phyloP scores from a whole-genome alignment of 306 rosid species.

The Lupinus albus region DNA sequence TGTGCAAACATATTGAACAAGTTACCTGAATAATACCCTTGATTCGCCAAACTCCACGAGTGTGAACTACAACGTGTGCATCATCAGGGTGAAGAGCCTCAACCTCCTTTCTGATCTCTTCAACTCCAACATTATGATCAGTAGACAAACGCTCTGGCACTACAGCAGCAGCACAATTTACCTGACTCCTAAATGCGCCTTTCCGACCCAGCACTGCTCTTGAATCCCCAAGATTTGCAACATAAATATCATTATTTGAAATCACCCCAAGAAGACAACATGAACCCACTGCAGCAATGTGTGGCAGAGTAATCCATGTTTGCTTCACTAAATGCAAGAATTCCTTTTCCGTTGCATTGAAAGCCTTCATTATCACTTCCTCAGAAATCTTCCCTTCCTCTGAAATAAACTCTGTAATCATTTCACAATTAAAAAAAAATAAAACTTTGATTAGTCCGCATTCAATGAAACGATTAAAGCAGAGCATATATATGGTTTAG shows the following conservation, averaged over 20 bases:
- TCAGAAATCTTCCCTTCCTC: conserved; percentile 72
- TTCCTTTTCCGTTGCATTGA: conserved; percentile 71
- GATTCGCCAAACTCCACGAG: conserved; percentile 79
- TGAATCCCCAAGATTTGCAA: conserved; percentile 80
- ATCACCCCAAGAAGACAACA: conserved; percentile 80
- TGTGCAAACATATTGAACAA: not conserved
- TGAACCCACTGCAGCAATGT: conserved; percentile 74
- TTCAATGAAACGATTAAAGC: not conserved
- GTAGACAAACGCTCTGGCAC: conserved; percentile 71
- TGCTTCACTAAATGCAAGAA: conserved; percentile 64
- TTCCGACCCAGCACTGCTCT: conserved; percentile 71
- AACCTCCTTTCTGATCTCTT: conserved; percentile 73
- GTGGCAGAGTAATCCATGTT: conserved; percentile 47
- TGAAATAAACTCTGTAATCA: conserved; percentile 54
- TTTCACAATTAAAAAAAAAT: too few relatives aligned
- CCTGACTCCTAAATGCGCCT: not conserved
- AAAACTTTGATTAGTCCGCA: not conserved
- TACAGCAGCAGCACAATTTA: not conserved
- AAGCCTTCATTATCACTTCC: conserved; percentile 74
- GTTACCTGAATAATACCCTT: conserved; percentile 81
- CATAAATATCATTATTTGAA: conserved; percentile 50
- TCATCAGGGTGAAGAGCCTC: conserved; percentile 81
- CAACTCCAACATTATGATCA: conserved; percentile 72
- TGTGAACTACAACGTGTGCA: conserved; percentile 60
- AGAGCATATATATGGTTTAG: too few relatives aligned